Evolutionary conservation across 1,284 basidiomycete genomes (phyloP).

Genomic region (Sanghuangporus weigelae): DNA sequence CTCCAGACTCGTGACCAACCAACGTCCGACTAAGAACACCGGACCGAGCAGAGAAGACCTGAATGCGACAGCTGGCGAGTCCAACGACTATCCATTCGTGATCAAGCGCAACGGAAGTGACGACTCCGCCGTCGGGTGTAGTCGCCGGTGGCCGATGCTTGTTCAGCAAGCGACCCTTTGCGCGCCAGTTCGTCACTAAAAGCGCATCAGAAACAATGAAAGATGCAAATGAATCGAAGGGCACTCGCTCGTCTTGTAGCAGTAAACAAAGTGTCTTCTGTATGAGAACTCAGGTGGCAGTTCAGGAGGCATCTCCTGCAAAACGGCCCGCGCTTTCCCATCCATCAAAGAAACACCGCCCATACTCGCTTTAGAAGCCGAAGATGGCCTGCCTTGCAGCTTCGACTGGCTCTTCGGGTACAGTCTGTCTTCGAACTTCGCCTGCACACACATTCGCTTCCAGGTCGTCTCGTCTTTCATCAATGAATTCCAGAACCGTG

Average conservation of each 20-base stretch:
- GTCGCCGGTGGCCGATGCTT: slow-evolving; percentile 59
- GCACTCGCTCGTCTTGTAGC: slow-evolving; percentile 67
- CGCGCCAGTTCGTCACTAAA: slow-evolving; percentile 83
- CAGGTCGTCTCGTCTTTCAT: slow-evolving; percentile 83
- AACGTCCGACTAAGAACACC: slow-evolving; percentile 79
- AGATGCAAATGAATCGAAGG: background rate
- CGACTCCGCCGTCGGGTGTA: slow-evolving; percentile 63
- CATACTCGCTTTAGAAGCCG: background rate
- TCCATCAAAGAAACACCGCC: background rate
- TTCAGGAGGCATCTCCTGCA: slow-evolving; percentile 5
- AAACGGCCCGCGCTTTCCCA: background rate
- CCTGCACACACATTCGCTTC: slow-evolving; percentile 70
- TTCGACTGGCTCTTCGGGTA: slow-evolving; percentile 11
- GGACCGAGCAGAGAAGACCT: slow-evolving; percentile 80
- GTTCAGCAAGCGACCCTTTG: slow-evolving; percentile 73
- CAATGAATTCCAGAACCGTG: slow-evolving; percentile 71
- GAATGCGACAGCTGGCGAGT: slow-evolving; percentile 84
- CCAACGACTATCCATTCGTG: slow-evolving; percentile 85
- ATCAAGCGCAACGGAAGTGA: slow-evolving; percentile 87
- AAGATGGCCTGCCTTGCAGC: background rate
- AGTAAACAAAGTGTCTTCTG: slow-evolving; percentile 70
- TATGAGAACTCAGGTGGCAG: slow-evolving; percentile 43
- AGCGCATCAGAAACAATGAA: background rate
- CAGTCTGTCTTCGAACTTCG: slow-evolving; percentile 41
- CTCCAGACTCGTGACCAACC: slow-evolving; percentile 82